phyloP scores from a whole-genome alignment of 2,329 filamentous ascomycete genomes.

The Claviceps maximensis region DNA sequence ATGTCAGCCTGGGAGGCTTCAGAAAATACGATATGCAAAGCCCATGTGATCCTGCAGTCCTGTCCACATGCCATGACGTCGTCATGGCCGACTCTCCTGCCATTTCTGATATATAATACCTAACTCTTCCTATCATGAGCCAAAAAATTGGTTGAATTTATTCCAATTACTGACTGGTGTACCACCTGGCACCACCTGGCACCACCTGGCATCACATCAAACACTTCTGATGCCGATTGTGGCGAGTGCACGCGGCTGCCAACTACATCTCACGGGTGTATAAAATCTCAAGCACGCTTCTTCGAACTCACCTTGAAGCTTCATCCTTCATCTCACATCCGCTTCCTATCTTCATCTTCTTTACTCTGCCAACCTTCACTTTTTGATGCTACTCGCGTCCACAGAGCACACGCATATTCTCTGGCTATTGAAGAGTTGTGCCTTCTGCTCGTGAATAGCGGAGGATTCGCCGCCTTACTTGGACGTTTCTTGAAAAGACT shows the following conservation, averaged over 20 bases:
- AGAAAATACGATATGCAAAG: neutral
- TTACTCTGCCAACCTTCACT: neutral
- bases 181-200: neutral
- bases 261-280: neutral
- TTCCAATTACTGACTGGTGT: neutral
- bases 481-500: neutral
- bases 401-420: neutral
- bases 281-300: neutral
- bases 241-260: neutral
- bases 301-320: neutral
- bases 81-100: too few relatives aligned
- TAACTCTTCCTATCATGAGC: too few relatives aligned
- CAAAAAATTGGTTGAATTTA: too few relatives aligned
- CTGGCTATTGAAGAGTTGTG: neutral
- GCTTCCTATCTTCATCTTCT: neutral
- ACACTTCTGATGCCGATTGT: neutral
- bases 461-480: neutral
- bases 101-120: too few relatives aligned
- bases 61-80: neutral
- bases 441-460: neutral
- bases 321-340: neutral
- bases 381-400: neutral
- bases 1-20: neutral
- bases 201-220: neutral
- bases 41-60: neutral